Percentiles rank a stretch among this genome's conserved stretches.
Evolutionary conservation across 176 grass and related monocot genomes (phyloP).

Genomic region (Carex littledalei): DNA sequence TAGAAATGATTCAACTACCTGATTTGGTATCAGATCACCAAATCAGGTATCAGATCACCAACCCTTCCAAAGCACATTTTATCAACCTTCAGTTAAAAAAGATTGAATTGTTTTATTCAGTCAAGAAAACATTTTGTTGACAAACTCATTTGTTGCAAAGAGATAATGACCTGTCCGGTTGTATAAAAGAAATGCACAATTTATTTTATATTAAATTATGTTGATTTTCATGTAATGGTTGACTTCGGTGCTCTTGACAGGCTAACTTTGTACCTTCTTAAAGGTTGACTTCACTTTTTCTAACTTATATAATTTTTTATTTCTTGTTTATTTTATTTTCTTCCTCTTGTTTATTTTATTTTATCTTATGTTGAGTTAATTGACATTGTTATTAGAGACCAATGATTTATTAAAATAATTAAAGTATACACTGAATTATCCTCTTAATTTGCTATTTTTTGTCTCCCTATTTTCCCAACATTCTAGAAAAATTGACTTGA

Average conservation of each 20-base stretch:
- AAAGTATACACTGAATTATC: too few relatives aligned
- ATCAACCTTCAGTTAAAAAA: not conserved
- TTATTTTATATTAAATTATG: not conserved
- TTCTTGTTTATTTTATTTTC: not conserved
- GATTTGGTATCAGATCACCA: not conserved
- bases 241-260: not conserved
- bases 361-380: not conserved
- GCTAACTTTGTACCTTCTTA: not conserved
- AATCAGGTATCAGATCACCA: not conserved
- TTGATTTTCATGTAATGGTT: not conserved
- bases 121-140: not conserved
- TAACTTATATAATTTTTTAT: not conserved
- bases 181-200: not conserved
- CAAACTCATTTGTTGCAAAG: not conserved
- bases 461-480: not conserved
- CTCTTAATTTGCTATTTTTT: not conserved
- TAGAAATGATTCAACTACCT: not conserved
- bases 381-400: not conserved
- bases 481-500: not conserved
- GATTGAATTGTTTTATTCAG: not conserved
- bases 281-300: not conserved
- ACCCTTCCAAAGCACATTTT: too few relatives aligned
- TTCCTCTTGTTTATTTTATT: too few relatives aligned
- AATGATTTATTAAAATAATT: not conserved
- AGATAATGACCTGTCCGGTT: not conserved